Evolutionary conservation across 352 stramenopile genomes (phyloP).

Genomic region (Phytopythium sindhum): DNA sequence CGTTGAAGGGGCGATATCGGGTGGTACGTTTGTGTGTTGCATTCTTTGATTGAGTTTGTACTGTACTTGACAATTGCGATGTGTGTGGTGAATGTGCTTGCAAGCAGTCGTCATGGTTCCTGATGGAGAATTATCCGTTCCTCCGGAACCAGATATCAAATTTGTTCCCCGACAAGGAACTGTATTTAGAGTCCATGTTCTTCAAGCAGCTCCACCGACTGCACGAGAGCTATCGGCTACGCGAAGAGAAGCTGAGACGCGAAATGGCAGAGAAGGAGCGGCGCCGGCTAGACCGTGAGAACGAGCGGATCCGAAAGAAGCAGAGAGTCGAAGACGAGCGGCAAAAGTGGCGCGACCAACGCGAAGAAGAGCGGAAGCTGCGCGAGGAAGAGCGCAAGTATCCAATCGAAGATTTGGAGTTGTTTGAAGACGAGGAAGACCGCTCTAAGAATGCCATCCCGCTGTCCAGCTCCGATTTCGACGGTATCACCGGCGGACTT

Average conservation of each 20-base stretch:
- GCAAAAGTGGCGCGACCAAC: constrained; percentile 43
- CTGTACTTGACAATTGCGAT: constrained; percentile 1
- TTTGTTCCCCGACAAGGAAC: constrained; percentile 68
- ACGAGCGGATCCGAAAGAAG: constrained; percentile 44
- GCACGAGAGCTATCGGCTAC: constrained; percentile 57
- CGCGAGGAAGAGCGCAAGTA: constrained; percentile 65
- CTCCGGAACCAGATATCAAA: constrained; percentile 78
- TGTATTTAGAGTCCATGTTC: constrained; percentile 82
- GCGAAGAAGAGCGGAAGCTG: constrained; percentile 58
- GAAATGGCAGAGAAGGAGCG: constrained; percentile 60
- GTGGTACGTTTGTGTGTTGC: constrained; percentile 39
- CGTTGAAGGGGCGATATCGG: constrained; percentile 64
- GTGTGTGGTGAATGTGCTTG: constrained; percentile 3
- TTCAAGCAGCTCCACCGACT: constrained; percentile 80
- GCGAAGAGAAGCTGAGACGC: constrained; percentile 51
- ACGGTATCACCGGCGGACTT: constrained; percentile 48
- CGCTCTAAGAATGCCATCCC: constrained; percentile 27
- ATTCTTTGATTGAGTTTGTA: constrained; percentile 9
- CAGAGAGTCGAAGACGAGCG: constrained; percentile 44
- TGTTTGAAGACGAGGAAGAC: constrained; percentile 41
- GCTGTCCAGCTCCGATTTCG: constrained; percentile 32
- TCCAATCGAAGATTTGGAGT: constrained; percentile 65
- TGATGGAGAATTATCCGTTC: constrained; percentile 82
- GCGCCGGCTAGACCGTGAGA: constrained; percentile 56
- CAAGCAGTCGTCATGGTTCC: constrained; percentile 70